A percentile compares a stretch with the other conserved stretches of the same genome.
Evolutionary conservation across 1,284 basidiomycete genomes (phyloP).

Genomic region (Ustilago curta): DNA sequence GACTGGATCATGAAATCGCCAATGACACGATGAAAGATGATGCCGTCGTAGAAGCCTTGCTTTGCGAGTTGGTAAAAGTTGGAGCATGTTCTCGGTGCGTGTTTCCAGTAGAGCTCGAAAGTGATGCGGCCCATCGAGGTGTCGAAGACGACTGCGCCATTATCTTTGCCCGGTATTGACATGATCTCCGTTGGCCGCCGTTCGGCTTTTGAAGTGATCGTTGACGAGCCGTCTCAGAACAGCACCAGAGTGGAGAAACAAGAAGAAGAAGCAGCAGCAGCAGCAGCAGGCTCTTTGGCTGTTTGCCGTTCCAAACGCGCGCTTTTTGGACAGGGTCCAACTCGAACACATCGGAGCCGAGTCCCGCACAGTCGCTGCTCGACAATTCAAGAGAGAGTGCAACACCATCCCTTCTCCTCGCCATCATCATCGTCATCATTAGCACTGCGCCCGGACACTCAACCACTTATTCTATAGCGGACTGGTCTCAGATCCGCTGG

Average conservation of each 20-base stretch:
- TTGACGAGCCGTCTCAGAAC: not conserved
- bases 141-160: constrained; percentile 56
- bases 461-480: not conserved
- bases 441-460: not conserved
- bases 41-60: constrained; percentile 67
- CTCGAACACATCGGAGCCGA: constrained; percentile 21
- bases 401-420: constrained; percentile 11
- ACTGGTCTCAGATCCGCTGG: not conserved
- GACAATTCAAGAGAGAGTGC: not conserved
- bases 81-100: constrained; percentile 62
- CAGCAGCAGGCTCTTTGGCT: not conserved
- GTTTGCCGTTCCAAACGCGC: constrained; percentile 7
- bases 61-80: constrained; percentile 65
- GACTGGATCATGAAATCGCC: constrained; percentile 99
- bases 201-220: not conserved
- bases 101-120: constrained; percentile 64
- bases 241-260: not conserved
- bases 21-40: constrained; percentile 97
- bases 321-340: constrained; percentile 31
- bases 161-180: constrained; percentile 43
- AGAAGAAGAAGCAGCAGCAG: not conserved
- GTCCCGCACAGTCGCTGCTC: constrained; percentile 28
- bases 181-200: constrained; percentile 12
- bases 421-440: constrained; percentile 14
- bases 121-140: constrained; percentile 63